phyloP scores from a whole-genome alignment of 805 yeast genomes.

The Candida koratica region DNA sequence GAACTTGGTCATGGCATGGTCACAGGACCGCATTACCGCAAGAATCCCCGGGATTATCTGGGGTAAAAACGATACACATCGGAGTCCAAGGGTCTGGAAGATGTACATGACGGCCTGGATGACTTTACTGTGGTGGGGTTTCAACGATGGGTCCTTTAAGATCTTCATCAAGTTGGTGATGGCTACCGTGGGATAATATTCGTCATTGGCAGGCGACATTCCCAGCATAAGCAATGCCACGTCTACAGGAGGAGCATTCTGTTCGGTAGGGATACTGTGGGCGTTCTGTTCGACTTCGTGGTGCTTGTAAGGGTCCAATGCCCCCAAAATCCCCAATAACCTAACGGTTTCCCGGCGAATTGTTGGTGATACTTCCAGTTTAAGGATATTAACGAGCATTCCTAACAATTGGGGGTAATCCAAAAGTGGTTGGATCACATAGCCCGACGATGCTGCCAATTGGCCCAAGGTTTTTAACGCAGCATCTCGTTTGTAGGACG shows the following conservation, averaged over 20 bases:
- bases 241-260: constrained; percentile 86
- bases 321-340: constrained; percentile 89
- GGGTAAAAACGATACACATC: constrained; percentile 85
- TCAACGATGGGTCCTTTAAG: constrained; percentile 77
- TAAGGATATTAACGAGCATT: constrained; percentile 73
- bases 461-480: constrained; percentile 87
- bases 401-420: constrained; percentile 90
- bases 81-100: constrained; percentile 80
- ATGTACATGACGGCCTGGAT: constrained; percentile 93
- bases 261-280: constrained; percentile 56
- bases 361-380: constrained; percentile 69
- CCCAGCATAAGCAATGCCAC: constrained; percentile 89
- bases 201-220: constrained; percentile 87
- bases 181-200: constrained; percentile 93
- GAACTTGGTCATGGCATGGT: constrained; percentile 75
- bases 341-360: constrained; percentile 86
- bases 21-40: constrained; percentile 77
- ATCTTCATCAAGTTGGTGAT: constrained; percentile 80
- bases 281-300: constrained; percentile 81
- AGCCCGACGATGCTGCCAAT: constrained; percentile 84
- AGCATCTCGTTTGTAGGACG: constrained; percentile 83
- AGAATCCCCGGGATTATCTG: constrained; percentile 86
- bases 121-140: constrained; percentile 83
- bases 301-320: constrained; percentile 93
- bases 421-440: constrained; percentile 87